Conservation (phyloP, 345 rosid species). For the Brassica juncea region DNA sequence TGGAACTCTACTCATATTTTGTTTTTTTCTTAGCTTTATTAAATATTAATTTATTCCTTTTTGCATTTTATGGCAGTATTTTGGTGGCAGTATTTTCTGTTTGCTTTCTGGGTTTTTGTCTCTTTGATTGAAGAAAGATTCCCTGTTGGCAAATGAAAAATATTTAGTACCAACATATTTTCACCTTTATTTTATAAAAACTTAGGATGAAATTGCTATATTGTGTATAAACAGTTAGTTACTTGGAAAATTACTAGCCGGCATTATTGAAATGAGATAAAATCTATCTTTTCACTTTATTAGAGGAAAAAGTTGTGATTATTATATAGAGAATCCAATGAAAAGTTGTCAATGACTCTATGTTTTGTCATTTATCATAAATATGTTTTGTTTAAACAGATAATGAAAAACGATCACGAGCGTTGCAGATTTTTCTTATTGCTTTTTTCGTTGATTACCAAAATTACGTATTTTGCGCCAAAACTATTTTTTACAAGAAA, state of each 20-base stretch:
- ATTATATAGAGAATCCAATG: conserved; percentile 34
- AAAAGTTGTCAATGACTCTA: conserved; percentile 37
- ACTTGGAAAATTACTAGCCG: conserved; percentile 27
- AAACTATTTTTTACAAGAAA: conserved; percentile 4
- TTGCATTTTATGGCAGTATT: conserved; percentile 42
- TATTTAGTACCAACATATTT: conserved; percentile 11
- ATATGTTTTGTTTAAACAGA: conserved; percentile 3
- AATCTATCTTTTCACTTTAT: conserved; percentile 40
- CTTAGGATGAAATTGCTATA: conserved; percentile 8
- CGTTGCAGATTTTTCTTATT: not conserved
- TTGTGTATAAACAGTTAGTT: conserved; percentile 12
- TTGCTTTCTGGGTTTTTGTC: conserved; percentile 46
- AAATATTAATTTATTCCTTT: conserved; percentile 34
- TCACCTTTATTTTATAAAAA: conserved; percentile 6
- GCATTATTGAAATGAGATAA: conserved; percentile 28
- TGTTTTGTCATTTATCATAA: conserved; percentile 25
- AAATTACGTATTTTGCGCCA: not conserved
- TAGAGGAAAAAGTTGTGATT: conserved; percentile 14
- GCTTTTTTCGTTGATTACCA: conserved; percentile 5
- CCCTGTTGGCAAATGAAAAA: conserved; percentile 47
- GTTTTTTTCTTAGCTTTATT: conserved; percentile 35
- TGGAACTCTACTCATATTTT: conserved; percentile 34
- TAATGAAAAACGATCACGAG: not conserved
- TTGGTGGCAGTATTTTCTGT: conserved; percentile 39
- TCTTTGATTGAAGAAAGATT: conserved; percentile 55